Evolutionary conservation across 208 protist genomes (phyloP).

Genomic region (Crithidia brevicula): DNA sequence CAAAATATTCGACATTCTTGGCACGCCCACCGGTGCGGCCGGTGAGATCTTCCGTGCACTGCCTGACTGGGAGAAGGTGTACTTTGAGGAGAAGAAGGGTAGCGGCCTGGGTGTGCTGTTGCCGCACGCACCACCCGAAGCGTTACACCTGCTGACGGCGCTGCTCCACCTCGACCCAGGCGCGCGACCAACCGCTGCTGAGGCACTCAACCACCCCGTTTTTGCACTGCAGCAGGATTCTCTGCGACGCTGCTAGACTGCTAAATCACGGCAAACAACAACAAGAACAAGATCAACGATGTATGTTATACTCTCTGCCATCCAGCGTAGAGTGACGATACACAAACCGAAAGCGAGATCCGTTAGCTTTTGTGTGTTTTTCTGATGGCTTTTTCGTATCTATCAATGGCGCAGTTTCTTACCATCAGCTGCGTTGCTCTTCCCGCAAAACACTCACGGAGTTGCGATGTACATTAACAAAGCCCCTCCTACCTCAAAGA

Average conservation of each 20-base stretch:
- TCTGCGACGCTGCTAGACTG: conserved; percentile 3
- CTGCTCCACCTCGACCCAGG: conserved; percentile 67
- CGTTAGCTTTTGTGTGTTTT: too few species aligned
- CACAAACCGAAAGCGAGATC: too few species aligned
- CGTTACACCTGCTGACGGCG: conserved; percentile 53
- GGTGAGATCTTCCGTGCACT: conserved; percentile 91
- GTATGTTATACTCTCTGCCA: too few species aligned
- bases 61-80: conserved; percentile 94
- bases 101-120: conserved; percentile 53
- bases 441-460: too few species aligned
- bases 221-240: conserved; percentile 27
- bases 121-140: conserved; percentile 57
- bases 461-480: too few species aligned
- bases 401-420: too few species aligned
- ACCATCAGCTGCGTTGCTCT: too few species aligned
- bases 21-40: conserved; percentile 90
- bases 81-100: conserved; percentile 64
- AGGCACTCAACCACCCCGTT: conserved; percentile 70
- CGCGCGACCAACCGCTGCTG: conserved; percentile 46
- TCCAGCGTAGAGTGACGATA: too few species aligned
- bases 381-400: too few species aligned
- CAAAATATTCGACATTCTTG: conserved; percentile 96
- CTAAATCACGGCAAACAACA: not conserved
- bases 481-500: too few species aligned
- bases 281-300: not conserved